Base-by-base conservation (phyloP, 768 basidiomycete genomes). In the Phanerochaete carnosa region DNA sequence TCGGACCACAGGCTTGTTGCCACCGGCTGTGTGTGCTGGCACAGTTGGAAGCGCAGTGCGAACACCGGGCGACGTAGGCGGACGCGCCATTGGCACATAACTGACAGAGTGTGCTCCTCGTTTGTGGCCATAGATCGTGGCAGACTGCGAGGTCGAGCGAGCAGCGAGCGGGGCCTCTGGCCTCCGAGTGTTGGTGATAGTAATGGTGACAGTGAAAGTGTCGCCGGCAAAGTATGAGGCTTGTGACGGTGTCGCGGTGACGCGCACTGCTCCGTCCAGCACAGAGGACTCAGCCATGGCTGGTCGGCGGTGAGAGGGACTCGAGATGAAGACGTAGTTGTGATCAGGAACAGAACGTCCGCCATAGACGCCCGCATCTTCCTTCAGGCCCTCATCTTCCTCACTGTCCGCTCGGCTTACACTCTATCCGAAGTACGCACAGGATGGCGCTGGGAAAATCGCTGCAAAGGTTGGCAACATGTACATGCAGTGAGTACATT, bases 221-320 rank as follows among this genome's bases (percentile, higher is more conserved):
- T 98, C 95, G 59, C 95, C 95, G 0, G 95, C 93, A 72, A 95
- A 98, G 75, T 90, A 98, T 0, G 94, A 92, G 0, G 92, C 89
- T 63, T 94, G 90, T 0, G 90, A 80, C 1, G 95, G 95, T 0
- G 83, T 82, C 23, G 91, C 87, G 28, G 84, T 81, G 39, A 92
- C 85, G 37, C 88, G 85, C 4, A 92, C 80, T 50, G 67, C 63
- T 28, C 67, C 68, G 60, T 69, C 69, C 7, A 66, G 15, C n/a
- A 43, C 33, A 1, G 54, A 12, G 1, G 55, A 45, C 23, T 50
- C 51, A 23, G 49, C 32, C 61, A 62, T 62, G 23, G 47, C 45
- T 46, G 45, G 56, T 52, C 29, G 51, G 33, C 29, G 30, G 13
- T 32, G 51, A 22, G 15, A 29, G 30, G 6, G 9, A 33, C 2